Evolutionary conservation across 352 stramenopile species (phyloP), one percentile per base, ranked within the genome.

Genomic region (Phytophthora rubi): DNA sequence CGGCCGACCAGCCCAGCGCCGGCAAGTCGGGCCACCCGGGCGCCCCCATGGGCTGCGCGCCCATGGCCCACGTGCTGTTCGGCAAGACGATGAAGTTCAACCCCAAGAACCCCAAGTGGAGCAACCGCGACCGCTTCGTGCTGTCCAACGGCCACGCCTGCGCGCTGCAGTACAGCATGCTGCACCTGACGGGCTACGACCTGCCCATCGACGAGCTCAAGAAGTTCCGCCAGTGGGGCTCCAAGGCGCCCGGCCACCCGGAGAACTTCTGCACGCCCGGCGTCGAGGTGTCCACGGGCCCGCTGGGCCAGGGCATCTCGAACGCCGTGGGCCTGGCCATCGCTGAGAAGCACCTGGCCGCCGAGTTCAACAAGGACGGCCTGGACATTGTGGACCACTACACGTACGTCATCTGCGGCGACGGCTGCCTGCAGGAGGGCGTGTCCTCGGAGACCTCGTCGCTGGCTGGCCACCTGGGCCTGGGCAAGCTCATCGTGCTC

Each of bases 391-490:
- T 99, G 64, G 95, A 99, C 81, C 97, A 99, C 86, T 98, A 97
- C 86, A 99, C 98, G 68, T 99, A 97, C 79, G 97, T 99, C 21
- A 99, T 99, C 77, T 99, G 97, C 76, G 98, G 98, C 60, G 98
- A 99, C 76, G 98, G 98, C 47, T 99, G 97, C 80, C 83, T 99
- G 58, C 97, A 99, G 84, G 98, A 99, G 82, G 98, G 98, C 59
- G 88, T 99, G 37, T 98, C 94, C 35, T 94, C 86, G 45, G 98
- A 99, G 79, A 88, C 97, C 28, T 98, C 80, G 62, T 99, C 94
- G 59, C 85, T 99, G 32, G 98, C 97, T 10, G 98, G 98, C 30
- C 98, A 99, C 79, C 86, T 99, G 45, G 97, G 97, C 26, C 86
- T 99, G 5, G 97, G 97, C 76, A 99, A 99, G 81, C 87, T 99